phyloP scores from a whole-genome alignment of 352 stramenopile species.

The Globisporangium megalacanthum region DNA sequence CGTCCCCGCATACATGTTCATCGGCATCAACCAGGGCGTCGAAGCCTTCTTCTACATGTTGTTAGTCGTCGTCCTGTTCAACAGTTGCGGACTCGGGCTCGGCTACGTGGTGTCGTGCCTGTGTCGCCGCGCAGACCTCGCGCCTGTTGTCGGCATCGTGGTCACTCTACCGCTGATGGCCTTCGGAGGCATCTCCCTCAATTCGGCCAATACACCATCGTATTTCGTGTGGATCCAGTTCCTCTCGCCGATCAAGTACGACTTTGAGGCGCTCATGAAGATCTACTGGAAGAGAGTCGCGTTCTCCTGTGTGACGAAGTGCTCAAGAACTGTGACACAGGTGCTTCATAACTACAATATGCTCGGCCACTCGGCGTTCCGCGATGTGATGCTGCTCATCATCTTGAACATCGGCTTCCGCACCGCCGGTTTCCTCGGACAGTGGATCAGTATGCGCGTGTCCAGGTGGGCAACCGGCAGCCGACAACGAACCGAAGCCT shows the following conservation, averaged over 20 bases:
- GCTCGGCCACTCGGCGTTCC: too few species aligned
- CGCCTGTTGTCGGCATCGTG: conserved; percentile 23
- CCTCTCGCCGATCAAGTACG: conserved; percentile 32
- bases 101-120: conserved; percentile 33
- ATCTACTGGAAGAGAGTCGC: conserved; percentile 24
- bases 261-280: conserved; percentile 29
- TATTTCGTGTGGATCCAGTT: conserved; percentile 30
- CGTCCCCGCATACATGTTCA: conserved; percentile 27
- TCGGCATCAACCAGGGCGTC: conserved; percentile 21
- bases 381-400: too few species aligned
- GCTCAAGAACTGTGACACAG: conserved; percentile 11
- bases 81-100: conserved; percentile 14
- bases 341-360: conserved; percentile 21
- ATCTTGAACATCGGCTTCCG: too few species aligned
- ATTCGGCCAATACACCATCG: conserved; percentile 17
- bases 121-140: conserved; percentile 17
- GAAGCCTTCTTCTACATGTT: conserved; percentile 26
- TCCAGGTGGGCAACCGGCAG: too few species aligned
- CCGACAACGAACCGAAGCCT: too few species aligned
- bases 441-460: too few species aligned
- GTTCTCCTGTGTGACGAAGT: conserved; percentile 15
- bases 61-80: conserved; percentile 20
- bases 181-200: conserved; percentile 30
- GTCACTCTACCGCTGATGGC: conserved; percentile 26
- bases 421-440: too few species aligned